phyloP scores from a whole-genome alignment of 2,329 filamentous ascomycete genomes.

The Trichophyton mentagrophytes region DNA sequence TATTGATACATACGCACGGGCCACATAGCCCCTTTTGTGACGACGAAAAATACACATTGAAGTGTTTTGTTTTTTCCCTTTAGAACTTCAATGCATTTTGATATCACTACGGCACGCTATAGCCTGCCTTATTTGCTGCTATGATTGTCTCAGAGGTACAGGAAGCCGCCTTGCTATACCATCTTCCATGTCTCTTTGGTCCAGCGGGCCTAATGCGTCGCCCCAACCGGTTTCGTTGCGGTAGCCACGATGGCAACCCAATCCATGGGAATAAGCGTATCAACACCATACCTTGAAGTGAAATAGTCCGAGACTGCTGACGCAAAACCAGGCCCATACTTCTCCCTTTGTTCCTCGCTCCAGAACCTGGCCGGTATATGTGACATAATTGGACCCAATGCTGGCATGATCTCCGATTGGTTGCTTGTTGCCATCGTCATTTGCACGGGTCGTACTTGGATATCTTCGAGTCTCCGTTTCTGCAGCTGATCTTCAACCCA shows the following conservation, averaged over 20 bases:
- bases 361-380: slow-evolving; percentile 8
- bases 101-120: too few relatives aligned
- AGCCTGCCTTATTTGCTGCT: too few relatives aligned
- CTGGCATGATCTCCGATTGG: not conserved
- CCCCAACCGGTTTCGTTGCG: not conserved
- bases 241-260: slow-evolving; percentile 6
- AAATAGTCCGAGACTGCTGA: slow-evolving; percentile 2
- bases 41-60: too few relatives aligned
- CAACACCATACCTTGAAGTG: not conserved
- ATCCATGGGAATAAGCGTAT: slow-evolving; percentile 7
- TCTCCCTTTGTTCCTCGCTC: slow-evolving; percentile 5
- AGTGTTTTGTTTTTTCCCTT: too few relatives aligned
- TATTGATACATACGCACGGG: too few relatives aligned
- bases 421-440: slow-evolving; percentile 6
- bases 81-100: too few relatives aligned
- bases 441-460: slow-evolving; percentile 3
- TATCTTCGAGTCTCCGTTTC: slow-evolving; percentile 2
- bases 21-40: too few relatives aligned
- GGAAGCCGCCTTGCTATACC: too few relatives aligned
- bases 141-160: too few relatives aligned
- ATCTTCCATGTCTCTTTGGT: too few relatives aligned
- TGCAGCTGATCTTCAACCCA: slow-evolving; percentile 3
- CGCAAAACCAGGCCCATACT: not conserved
- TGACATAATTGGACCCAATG: slow-evolving; percentile 1
- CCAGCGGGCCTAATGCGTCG: not conserved